phyloP scores from a whole-genome alignment of 164 flowering plant species.

The Paratinospora sagittata region DNA sequence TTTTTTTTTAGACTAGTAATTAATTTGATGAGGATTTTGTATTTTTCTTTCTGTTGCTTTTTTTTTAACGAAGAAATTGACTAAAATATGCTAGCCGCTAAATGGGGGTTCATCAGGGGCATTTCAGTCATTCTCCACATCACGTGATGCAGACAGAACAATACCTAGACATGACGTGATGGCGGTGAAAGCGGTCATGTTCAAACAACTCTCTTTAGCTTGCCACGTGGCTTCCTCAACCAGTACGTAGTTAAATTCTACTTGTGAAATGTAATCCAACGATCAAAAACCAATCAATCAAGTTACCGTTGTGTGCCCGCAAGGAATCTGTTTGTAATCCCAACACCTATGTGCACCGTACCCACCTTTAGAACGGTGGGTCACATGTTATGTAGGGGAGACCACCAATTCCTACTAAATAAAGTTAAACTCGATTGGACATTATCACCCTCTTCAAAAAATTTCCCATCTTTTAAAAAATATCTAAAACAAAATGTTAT shows the following conservation, averaged over 20 bases:
- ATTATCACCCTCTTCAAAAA: no score
- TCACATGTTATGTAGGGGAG: neutral
- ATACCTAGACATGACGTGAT: no score
- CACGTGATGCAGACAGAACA: neutral
- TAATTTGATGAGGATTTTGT: no score
- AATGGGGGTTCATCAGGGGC: neutral
- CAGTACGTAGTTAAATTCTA: neutral
- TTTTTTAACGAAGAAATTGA: no score
- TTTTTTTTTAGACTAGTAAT: no score
- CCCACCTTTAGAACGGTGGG: neutral
- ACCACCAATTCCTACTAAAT: no score
- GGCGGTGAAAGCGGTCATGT: neutral
- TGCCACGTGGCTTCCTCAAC: neutral
- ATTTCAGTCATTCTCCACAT: neutral
- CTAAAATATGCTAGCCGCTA: no score
- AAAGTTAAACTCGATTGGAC: no score
- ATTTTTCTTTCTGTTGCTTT: no score
- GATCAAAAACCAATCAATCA: neutral
- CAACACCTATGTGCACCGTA: neutral
- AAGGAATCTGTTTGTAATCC: neutral
- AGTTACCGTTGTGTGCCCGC: neutral
- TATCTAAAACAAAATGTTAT: no score
- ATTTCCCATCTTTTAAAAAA: no score
- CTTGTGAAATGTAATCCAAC: neutral
- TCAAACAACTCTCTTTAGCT: neutral